These are phyloP conservation scores for Colletotrichum tofieldiae DNA, from an alignment of 2,329 filamentous ascomycete genomes.

Conservation along the genomic window DNA sequence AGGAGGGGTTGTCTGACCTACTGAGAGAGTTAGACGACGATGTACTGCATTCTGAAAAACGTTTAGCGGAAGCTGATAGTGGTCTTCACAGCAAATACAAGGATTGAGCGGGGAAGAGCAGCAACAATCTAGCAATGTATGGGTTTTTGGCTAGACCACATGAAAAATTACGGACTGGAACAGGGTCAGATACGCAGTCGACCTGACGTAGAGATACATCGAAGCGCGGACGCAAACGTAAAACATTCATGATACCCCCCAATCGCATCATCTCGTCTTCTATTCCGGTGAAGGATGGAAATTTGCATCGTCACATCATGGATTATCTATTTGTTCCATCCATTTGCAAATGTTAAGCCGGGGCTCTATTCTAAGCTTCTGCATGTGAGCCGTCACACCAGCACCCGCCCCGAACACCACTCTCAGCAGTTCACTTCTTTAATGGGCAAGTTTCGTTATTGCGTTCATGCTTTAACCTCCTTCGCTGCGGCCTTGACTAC, in stretches of 20 bases:
- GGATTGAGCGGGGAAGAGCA: background rate
- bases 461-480: conserved; percentile 44
- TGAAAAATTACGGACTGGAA: background rate
- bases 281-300: background rate
- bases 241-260: conserved; percentile 39
- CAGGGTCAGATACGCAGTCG: background rate
- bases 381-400: conserved; percentile 1
- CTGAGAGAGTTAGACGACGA: background rate
- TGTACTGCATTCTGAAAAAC: background rate
- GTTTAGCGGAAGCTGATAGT: background rate
- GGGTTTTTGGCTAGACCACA: background rate
- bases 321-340: background rate
- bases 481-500: conserved; percentile 39
- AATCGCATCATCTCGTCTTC: background rate
- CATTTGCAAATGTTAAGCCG: conserved; percentile 1
- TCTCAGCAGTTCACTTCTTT: conserved; percentile 19
- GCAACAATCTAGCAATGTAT: background rate
- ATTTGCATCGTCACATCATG: background rate
- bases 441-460: conserved; percentile 8
- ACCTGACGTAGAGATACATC: background rate
- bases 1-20: background rate
- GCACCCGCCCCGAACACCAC: conserved; percentile 7
- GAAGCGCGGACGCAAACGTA: conserved; percentile 15
- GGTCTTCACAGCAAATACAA: background rate
- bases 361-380: conserved; percentile 3